Conservation (phyloP, 257 asterid genomes). For the Marsdenia floribunda region DNA sequence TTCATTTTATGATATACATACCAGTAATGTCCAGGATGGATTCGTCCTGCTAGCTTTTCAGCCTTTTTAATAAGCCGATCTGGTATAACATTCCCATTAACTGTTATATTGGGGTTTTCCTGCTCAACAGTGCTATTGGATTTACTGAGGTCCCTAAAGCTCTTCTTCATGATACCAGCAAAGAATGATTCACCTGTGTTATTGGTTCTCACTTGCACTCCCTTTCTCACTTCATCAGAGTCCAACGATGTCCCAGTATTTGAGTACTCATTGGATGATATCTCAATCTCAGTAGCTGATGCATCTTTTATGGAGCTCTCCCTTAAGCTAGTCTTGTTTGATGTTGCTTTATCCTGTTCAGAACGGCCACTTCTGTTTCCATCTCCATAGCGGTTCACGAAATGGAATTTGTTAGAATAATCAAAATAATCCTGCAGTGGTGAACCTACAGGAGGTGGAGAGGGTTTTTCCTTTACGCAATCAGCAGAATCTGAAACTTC, state of each 20-base stretch:
- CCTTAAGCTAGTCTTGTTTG: slow-evolving; percentile 24
- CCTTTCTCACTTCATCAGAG: slow-evolving; percentile 53
- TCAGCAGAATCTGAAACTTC: slow-evolving; percentile 30
- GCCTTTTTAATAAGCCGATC: slow-evolving; percentile 62
- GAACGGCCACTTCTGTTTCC: slow-evolving; percentile 49
- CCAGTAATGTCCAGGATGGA: slow-evolving; percentile 91
- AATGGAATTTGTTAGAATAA: slow-evolving; percentile 44
- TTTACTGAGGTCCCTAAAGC: slow-evolving; percentile 36
- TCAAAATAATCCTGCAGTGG: slow-evolving; percentile 68
- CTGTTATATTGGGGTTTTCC: slow-evolving; percentile 51
- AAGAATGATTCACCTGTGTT: slow-evolving; percentile 44
- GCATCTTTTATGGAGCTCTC: slow-evolving; percentile 41
- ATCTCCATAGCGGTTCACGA: slow-evolving; percentile 27
- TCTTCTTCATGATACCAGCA: slow-evolving; percentile 47
- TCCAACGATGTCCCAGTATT: slow-evolving; percentile 75
- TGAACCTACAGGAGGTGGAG: slow-evolving; percentile 49
- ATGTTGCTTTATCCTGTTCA: slow-evolving; percentile 32
- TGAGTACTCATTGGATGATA: slow-evolving; percentile 63
- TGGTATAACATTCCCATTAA: slow-evolving; percentile 67
- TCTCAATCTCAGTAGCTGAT: slow-evolving; percentile 69
- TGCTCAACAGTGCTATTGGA: slow-evolving; percentile 28
- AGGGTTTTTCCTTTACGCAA: slow-evolving; percentile 27
- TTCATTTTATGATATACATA: slow-evolving; percentile 20
- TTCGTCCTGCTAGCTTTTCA: slow-evolving; percentile 67
- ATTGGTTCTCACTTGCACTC: slow-evolving; percentile 35